These are phyloP conservation scores for Achlya hypogyna DNA, from an alignment of 352 stramenopile genomes.

Conservation along the genomic window DNA sequence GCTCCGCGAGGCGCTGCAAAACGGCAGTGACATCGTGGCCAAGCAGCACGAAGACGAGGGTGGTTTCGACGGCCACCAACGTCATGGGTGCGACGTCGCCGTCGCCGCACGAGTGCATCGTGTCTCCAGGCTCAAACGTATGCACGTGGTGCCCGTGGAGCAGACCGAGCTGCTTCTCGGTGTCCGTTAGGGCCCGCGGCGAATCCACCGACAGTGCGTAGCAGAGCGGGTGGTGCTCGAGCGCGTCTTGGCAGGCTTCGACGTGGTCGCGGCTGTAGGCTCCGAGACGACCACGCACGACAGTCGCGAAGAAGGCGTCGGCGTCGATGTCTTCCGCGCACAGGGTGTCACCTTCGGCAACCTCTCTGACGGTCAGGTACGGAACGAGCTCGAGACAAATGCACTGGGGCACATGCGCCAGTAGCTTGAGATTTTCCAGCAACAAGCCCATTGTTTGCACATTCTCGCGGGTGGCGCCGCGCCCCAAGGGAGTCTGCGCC, in stretches of 20 bases:
- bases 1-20: constrained; percentile 9
- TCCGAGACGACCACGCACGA: not conserved
- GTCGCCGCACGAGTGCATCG: not conserved
- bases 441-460: not conserved
- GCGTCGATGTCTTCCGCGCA: constrained; percentile 7
- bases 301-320: not conserved
- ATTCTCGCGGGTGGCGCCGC: not conserved
- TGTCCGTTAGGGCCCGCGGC: not conserved
- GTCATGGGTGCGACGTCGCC: not conserved
- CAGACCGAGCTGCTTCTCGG: not conserved
- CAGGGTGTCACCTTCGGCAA: not conserved
- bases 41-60: not conserved
- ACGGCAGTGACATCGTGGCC: not conserved
- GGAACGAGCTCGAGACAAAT: constrained; percentile 6
- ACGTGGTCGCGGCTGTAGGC: constrained; percentile 9
- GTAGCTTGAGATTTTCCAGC: not conserved
- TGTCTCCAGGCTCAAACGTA: not conserved
- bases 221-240: constrained; percentile 1
- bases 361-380: not conserved
- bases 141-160: not conserved
- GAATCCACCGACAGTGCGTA: not conserved
- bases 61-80: not conserved
- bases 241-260: not conserved
- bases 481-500: not conserved
- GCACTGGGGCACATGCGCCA: constrained; percentile 1